A percentile compares a stretch with the other conserved stretches of the same genome.
Conservation (phyloP, 306 rosid species). For the Begonia fuchsioides region DNA sequence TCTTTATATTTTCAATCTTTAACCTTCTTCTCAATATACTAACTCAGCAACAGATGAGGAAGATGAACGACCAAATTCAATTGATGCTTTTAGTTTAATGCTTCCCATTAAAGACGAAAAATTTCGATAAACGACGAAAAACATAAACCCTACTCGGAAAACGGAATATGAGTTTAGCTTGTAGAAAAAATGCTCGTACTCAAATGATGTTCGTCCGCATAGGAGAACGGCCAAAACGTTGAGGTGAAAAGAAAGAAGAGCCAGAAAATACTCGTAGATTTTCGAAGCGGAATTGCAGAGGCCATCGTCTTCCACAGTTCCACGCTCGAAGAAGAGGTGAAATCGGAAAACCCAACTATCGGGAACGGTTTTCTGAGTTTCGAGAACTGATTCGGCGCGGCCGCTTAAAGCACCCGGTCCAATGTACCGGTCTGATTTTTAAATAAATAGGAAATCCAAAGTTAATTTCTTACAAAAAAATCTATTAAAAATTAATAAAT, state of each 20-base stretch:
- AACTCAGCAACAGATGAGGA: too few relatives aligned
- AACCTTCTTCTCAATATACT: too few relatives aligned
- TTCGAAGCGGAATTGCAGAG: neutral
- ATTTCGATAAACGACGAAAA: neutral
- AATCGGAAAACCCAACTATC: neutral
- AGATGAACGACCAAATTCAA: too few relatives aligned
- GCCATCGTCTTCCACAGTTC: neutral
- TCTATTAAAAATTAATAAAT: too few relatives aligned
- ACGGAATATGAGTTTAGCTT: neutral
- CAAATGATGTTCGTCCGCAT: neutral
- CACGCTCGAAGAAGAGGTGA: neutral
- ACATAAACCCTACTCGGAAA: neutral
- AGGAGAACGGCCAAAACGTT: neutral
- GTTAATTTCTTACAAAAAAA: too few relatives aligned
- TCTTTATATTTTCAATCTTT: too few relatives aligned
- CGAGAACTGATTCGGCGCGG: too few relatives aligned
- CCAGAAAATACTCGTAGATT: neutral
- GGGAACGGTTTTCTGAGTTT: too few relatives aligned
- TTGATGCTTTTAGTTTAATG: neutral
- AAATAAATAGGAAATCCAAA: too few relatives aligned
- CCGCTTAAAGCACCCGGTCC: too few relatives aligned
- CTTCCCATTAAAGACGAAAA: neutral
- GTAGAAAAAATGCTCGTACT: neutral
- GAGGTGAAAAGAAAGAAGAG: neutral
- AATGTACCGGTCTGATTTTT: too few relatives aligned